Conservation (phyloP, 2,329 filamentous ascomycete genomes). For the Aspergillus japonicus region DNA sequence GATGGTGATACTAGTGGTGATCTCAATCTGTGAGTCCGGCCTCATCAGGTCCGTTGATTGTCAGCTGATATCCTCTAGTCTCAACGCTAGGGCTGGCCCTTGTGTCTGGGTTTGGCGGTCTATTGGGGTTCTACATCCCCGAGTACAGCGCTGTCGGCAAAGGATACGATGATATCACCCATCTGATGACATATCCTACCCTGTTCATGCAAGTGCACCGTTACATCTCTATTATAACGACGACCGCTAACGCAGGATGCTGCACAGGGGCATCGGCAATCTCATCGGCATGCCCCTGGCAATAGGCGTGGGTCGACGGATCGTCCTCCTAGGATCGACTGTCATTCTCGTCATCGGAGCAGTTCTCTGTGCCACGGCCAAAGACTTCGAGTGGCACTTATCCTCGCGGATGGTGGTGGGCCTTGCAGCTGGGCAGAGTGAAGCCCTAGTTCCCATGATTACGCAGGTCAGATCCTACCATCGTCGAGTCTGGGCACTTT, state of each 20-base stretch:
- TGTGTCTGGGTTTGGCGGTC: conserved; percentile 44
- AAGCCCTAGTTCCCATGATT: conserved; percentile 46
- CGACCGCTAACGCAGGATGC: background rate
- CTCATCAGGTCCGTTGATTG: background rate
- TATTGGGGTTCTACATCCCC: conserved; percentile 45
- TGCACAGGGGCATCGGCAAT: conserved; percentile 34
- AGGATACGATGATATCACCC: conserved; percentile 41
- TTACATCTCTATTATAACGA: background rate
- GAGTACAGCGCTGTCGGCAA: conserved; percentile 38
- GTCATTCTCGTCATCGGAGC: conserved; percentile 29
- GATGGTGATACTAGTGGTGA: conserved; percentile 26
- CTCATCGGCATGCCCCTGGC: conserved; percentile 37
- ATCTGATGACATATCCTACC: conserved; percentile 37
- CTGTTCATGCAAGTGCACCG: conserved; percentile 24
- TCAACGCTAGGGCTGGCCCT: conserved; percentile 41
- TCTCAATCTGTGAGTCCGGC: conserved; percentile 26
- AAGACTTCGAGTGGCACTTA: conserved; percentile 40
- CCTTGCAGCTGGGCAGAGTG: conserved; percentile 44
- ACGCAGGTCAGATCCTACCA: conserved; percentile 24
- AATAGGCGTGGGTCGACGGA: conserved; percentile 36
- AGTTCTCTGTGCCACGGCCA: conserved; percentile 28
- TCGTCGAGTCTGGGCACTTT: too few species aligned
- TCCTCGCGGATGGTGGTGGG: conserved; percentile 40
- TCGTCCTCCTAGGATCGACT: conserved; percentile 33
- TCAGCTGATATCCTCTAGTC: conserved; percentile 31